A percentile compares a stretch with the other conserved stretches of the same genome.
These are phyloP conservation scores for Marasmius tenuissimus DNA, from an alignment of 1,284 basidiomycete species.

Conservation along the genomic window DNA sequence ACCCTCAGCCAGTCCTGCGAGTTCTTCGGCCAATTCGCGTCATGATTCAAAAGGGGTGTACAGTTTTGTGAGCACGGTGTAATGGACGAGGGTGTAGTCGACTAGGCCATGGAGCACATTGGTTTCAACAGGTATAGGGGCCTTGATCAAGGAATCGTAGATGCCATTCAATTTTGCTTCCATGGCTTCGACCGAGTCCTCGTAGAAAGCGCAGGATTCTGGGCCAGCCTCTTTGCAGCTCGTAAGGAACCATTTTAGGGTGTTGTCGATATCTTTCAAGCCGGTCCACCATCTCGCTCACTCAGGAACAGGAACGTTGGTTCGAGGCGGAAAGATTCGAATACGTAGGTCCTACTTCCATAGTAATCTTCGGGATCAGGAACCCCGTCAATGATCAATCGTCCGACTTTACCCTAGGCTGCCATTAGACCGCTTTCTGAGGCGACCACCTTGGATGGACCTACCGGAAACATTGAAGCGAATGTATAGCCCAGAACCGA, in stretches of 20 bases:
- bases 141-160: slow-evolving; percentile 15
- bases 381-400: slow-evolving; percentile 35
- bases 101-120: slow-evolving; percentile 16
- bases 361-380: slow-evolving; percentile 35
- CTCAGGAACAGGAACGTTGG: background rate
- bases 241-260: slow-evolving; percentile 24
- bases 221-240: slow-evolving; percentile 24
- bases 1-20: slow-evolving; percentile 14
- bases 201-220: slow-evolving; percentile 25
- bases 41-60: slow-evolving; percentile 15
- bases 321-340: background rate
- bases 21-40: slow-evolving; percentile 12
- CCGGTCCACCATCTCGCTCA: slow-evolving; percentile 25
- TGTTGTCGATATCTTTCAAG: slow-evolving; percentile 24
- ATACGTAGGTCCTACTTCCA: slow-evolving; percentile 14
- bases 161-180: slow-evolving; percentile 21
- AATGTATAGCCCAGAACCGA: slow-evolving; percentile 11
- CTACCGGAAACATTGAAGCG: slow-evolving; percentile 47
- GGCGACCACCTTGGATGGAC: slow-evolving; percentile 8
- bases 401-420: slow-evolving; percentile 37
- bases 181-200: slow-evolving; percentile 22
- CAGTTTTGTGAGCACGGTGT: slow-evolving; percentile 30
- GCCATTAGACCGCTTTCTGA: background rate
- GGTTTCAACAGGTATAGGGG: slow-evolving; percentile 21
- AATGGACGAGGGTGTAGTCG: slow-evolving; percentile 23